Base-by-base conservation (phyloP, 768 basidiomycete species). In the Lentinula edodes region DNA sequence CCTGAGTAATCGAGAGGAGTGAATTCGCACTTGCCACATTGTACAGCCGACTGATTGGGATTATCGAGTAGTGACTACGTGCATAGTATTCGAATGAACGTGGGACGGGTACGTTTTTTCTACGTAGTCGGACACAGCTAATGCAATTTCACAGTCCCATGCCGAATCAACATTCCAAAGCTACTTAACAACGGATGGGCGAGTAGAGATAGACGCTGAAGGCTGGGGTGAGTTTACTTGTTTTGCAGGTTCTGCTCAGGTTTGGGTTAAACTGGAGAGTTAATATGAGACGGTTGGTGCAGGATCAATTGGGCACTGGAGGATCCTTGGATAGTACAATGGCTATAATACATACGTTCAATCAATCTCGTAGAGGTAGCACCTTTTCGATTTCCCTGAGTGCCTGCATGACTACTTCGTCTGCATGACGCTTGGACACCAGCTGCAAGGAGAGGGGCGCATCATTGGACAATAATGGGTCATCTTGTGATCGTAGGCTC, bases 191-290 rank as follows among this genome's bases (percentile, higher is more conserved):
- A 68, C 74, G 51, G 61, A 76, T n/a, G 80, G 75, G 18, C 70
- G 69, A 20, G 74, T 86, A 6, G 68, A 74, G 32, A 80, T 83
- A 58, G 78, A 83, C 63, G 58, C 64, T 9, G 72, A 78, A n/a
- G 90, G 89, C 7, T 88, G 86, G 87, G 88, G 85, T 0, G 66
- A 68, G 5, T 91, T 91, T 67, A 77, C 83, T 42, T 89, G 87
- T 68, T 78, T 78, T 20, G 74, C 78, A 6, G 80, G 79, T 45
- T 72, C 71, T 35, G 78, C 88, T 3, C 81, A 87, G 67, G 81
- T 91, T 15, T 91, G 89, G 89, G 72, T 78, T 16, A 69, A 52
- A 61, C 66, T 43, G 13, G 38, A 39, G 38, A 8, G 13, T 39
- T 39, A 1, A 39, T 13, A 39, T 39, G 28, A 28, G 28, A 28